Evolutionary conservation across 352 stramenopile species (phyloP).

Genomic region (Achlya hypogyna): DNA sequence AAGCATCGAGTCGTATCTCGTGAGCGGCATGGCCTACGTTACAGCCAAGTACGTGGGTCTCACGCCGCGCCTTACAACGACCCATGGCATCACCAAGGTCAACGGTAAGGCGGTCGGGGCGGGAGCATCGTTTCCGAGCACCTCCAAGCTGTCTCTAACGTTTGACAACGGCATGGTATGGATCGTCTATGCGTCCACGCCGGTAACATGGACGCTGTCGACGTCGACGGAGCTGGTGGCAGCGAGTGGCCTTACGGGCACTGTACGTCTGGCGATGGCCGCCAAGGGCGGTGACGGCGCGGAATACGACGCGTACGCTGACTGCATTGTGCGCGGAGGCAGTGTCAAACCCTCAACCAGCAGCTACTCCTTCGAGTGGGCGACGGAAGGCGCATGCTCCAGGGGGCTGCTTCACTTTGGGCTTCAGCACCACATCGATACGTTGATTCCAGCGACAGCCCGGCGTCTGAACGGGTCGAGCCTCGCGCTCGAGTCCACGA

Average conservation of each 20-base stretch:
- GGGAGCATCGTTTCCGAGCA: constrained; percentile 28
- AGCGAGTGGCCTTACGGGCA: constrained; percentile 19
- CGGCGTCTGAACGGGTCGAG: constrained; percentile 21
- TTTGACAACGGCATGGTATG: constrained; percentile 47
- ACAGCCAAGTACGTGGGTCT: constrained; percentile 44
- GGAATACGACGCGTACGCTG: constrained; percentile 34
- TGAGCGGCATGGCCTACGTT: constrained; percentile 71
- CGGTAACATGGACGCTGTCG: background rate
- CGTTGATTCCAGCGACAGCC: constrained; percentile 21
- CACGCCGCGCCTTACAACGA: constrained; percentile 38
- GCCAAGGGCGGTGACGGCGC: background rate
- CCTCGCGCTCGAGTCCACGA: constrained; percentile 39
- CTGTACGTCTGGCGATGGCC: constrained; percentile 39
- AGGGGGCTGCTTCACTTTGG: constrained; percentile 56
- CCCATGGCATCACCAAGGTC: constrained; percentile 45
- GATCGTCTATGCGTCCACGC: constrained; percentile 37
- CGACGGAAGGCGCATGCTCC: constrained; percentile 38
- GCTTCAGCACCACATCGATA: constrained; percentile 49
- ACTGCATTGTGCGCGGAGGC: constrained; percentile 42
- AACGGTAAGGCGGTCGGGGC: constrained; percentile 29
- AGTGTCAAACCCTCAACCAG: background rate
- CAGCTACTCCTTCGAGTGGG: constrained; percentile 35
- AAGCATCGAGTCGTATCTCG: constrained; percentile 40
- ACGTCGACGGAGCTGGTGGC: background rate
- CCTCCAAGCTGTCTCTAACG: constrained; percentile 35